Evolutionary conservation across 441 rosid genomes (phyloP), one percentile per base, ranked within the genome.

Genomic region (Populus hybrid): DNA sequence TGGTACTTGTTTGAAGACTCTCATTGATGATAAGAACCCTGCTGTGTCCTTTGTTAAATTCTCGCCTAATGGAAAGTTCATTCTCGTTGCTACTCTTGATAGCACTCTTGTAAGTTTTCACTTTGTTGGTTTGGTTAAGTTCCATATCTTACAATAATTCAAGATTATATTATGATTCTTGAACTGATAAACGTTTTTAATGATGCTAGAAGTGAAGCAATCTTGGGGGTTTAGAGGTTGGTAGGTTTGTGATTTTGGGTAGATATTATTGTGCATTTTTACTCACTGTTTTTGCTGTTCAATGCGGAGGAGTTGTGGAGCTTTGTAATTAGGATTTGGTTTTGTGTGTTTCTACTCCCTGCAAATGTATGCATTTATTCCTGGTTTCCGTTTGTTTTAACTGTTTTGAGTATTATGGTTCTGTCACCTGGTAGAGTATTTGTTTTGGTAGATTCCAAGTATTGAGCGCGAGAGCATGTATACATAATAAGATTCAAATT

Each of bases 41-140:
- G 89, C 91, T 2, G 95, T 92, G 14, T 95, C 99, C 7, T 92
- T 95, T 7, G 94, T 93, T 29, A 92, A 95, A 68, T 94, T 95
- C 84, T 95, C 97, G 10, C 99, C 98, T 73, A 94, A 94, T 72
- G 98, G 99, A 1, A 95, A 90, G 75, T 92, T 86, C 83, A 91
- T 94, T 31, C 97, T 94, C 6, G 56, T 45, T 45, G 56, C 56
- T 1, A 45, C 56, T 45, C 56, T 91, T 56, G 94, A 95, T 68
- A 89, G 88, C 73, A 92, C 97, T 64, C 95, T 95, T 31, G 99
- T 94, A 86, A 86, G 94, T 81, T 63, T 23, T 20, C 20, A 45
- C 20, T 3, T 45, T 45, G 56, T 45, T 45, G 56, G 56, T 45
- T 45, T 16, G 20, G 20, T 45, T 45, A 45, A 45, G 56, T 45